Evolutionary conservation across 1,284 basidiomycete species (phyloP), one percentile per base, ranked within the genome.

Genomic region (Malassezia cuniculi): DNA sequence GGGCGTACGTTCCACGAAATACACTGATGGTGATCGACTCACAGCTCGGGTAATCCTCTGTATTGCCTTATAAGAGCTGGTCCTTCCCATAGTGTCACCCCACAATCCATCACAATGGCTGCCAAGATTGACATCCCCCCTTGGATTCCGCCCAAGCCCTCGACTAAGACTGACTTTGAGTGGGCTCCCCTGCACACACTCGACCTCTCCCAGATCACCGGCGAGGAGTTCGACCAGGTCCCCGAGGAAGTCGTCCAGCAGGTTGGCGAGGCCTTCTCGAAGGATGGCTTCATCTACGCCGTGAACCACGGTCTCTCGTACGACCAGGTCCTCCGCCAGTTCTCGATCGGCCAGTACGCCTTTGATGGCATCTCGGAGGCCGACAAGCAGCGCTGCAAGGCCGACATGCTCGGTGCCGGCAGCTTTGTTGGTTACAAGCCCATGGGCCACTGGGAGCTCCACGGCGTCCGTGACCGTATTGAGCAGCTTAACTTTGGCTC

Each of bases 401-500:
- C 63, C 2, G 54, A 61, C 33, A 66, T 66, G 27, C 31, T 58
- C 12, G 15, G 40, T 6, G 53, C 47, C 0, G 63, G 70, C 0
- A 40, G 33, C 24, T 66, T 66, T 27, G 55, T 61, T n/a, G 63
- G 70, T 0, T 71, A 71, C 67, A 71, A 71, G 47, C 67, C 69
- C 36, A 67, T 66, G 41, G 70, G 70, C 2, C 70, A 71, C 54
- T 71, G 70, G 69, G 56, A 61, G 22, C 46, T 64, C 19, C 47
- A 63, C 27, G 68, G 65, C 3, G 50, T 63, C 14, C 54, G 57
- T 26, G 70, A 71, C 39, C 59, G 68, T 1, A 70, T 71, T 37
- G 68, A 69, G 40, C 69, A 70, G 41, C 64, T 71, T 49, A 71
- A 71, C 58, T 68, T 69, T 57, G 70, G 69, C 26, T 54, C 54